Conservation (phyloP, 345 rosid genomes). For the Mercurialis annua region DNA sequence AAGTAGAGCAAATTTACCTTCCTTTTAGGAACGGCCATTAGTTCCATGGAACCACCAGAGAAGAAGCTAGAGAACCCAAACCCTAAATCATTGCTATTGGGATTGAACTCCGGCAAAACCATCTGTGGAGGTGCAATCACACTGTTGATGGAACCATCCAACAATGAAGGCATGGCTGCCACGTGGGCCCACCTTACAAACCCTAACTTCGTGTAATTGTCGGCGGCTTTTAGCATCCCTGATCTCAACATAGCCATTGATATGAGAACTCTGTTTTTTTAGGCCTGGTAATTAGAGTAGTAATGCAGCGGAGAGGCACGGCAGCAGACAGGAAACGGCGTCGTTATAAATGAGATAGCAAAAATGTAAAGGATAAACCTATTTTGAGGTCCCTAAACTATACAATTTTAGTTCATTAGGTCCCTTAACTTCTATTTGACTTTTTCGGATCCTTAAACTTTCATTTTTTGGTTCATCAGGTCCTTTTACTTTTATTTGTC, state of each 20-base stretch:
- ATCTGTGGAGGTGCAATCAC: conserved; percentile 27
- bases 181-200: conserved; percentile 38
- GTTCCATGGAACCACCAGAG: conserved; percentile 65
- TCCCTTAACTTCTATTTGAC: too few species aligned
- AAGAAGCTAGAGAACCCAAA: conserved; percentile 44
- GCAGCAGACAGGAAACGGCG: too few species aligned
- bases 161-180: conserved; percentile 42
- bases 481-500: too few species aligned
- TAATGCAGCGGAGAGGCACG: background rate
- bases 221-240: conserved; percentile 41
- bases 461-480: too few species aligned
- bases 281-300: too few species aligned
- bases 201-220: conserved; percentile 22
- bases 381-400: too few species aligned
- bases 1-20: conserved; percentile 38
- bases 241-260: conserved; percentile 54
- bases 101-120: conserved; percentile 43
- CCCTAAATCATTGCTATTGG: conserved; percentile 22
- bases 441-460: too few species aligned
- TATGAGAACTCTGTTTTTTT: too few species aligned
- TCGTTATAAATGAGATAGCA: background rate
- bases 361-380: too few species aligned
- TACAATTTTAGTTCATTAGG: too few species aligned
- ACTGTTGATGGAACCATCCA: conserved; percentile 31
- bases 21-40: conserved; percentile 92